A percentile compares a stretch with the other conserved stretches of the same genome.
These are phyloP conservation scores for Dryas integrifolia DNA, from an alignment of 331 rosid species.

Conservation along the genomic window DNA sequence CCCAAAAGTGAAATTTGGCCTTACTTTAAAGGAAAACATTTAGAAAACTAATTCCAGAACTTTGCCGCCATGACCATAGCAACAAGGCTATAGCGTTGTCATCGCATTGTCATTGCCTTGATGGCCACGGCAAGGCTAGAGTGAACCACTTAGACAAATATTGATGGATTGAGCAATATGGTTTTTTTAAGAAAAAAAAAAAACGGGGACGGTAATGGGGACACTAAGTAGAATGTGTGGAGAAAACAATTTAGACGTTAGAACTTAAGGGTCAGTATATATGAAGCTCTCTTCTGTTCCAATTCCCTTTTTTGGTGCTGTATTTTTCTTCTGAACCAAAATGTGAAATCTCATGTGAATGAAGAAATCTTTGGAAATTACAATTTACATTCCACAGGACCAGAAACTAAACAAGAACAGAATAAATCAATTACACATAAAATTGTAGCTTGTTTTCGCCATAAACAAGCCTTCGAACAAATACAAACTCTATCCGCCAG, in stretches of 20 bases:
- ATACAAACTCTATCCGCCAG: conserved; percentile 43
- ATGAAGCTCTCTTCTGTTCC: conserved; percentile 6
- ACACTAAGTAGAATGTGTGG: background rate
- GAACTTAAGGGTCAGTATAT: background rate
- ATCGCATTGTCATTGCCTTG: too few relatives aligned
- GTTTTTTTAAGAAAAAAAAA: too few relatives aligned
- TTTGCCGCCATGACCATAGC: too few relatives aligned
- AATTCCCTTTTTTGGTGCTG: conserved; percentile 8
- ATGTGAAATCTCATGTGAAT: conserved; percentile 28
- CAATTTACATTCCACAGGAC: conserved; percentile 54
- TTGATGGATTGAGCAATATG: too few relatives aligned
- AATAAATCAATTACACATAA: conserved; percentile 49
- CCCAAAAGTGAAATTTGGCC: too few relatives aligned
- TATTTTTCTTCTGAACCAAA: conserved; percentile 6
- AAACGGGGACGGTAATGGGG: too few relatives aligned
- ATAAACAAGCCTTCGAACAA: conserved; percentile 50
- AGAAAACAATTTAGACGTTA: background rate
- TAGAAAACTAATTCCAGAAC: too few relatives aligned
- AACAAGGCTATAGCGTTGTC: too few relatives aligned
- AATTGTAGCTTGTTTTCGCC: conserved; percentile 46
- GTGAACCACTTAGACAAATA: too few relatives aligned
- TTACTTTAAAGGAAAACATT: too few relatives aligned
- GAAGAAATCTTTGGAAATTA: conserved; percentile 29
- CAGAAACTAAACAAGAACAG: conserved; percentile 22
- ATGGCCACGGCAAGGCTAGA: too few relatives aligned